Percentiles rank a stretch among this genome's conserved stretches.
Evolutionary conservation across 1,284 basidiomycete species (phyloP).

Genomic region (Ustilago vetiveriae): DNA sequence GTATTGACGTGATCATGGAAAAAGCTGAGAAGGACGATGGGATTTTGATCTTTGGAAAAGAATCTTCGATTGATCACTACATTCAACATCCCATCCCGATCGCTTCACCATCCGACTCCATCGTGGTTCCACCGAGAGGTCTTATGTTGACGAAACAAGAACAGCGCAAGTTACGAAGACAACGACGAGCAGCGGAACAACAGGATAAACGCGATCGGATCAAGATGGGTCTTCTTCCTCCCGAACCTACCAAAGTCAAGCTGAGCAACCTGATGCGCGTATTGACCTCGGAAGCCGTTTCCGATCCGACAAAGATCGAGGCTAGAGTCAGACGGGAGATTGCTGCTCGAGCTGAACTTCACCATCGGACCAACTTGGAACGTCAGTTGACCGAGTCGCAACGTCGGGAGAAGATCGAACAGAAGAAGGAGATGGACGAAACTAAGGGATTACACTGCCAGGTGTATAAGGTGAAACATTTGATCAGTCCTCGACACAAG

Average conservation of each 20-base stretch:
- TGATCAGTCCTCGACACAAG: conserved; percentile 90
- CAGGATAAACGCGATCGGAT: conserved; percentile 95
- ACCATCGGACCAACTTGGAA: conserved; percentile 90
- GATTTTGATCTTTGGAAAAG: conserved; percentile 63
- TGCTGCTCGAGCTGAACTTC: conserved; percentile 83
- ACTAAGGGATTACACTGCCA: conserved; percentile 84
- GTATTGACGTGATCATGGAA: conserved; percentile 72
- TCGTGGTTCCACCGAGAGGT: conserved; percentile 72
- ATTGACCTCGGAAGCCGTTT: conserved; percentile 91
- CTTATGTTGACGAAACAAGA: conserved; percentile 73
- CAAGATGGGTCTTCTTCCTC: conserved; percentile 93
- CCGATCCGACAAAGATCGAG: conserved; percentile 97
- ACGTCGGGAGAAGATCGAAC: conserved; percentile 82
- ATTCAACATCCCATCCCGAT: conserved; percentile 98
- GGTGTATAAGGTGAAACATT: conserved; percentile 85
- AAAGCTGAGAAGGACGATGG: conserved; percentile 51
- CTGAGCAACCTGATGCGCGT: conserved; percentile 98
- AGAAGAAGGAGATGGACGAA: conserved; percentile 71
- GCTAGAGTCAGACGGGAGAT: conserved; percentile 92
- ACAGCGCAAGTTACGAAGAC: conserved; percentile 94
- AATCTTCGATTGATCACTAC: conserved; percentile 86
- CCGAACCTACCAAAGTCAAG: conserved; percentile 95
- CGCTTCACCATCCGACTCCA: conserved; percentile 86
- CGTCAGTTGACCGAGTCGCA: conserved; percentile 91
- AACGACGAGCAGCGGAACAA: conserved; percentile 84